Base-by-base conservation (phyloP, 2,329 filamentous ascomycete species). In the Diaporthe vexans region DNA sequence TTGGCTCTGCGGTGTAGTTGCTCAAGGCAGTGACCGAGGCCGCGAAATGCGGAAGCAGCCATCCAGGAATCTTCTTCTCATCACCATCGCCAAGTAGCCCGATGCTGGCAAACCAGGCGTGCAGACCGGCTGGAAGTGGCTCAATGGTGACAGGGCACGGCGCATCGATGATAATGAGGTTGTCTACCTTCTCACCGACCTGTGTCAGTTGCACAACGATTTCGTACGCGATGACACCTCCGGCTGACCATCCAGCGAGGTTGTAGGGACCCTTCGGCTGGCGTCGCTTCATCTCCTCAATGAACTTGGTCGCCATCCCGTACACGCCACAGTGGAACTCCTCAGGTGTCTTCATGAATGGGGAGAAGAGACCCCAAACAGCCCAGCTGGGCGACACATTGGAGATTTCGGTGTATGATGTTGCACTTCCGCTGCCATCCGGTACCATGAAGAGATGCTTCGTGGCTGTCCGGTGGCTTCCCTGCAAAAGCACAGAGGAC, bases 241-340 rank as follows among this genome's bases (percentile, higher is more conserved):
- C 94, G 1, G 92, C 93, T n/a, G 91, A 94, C 93, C 93, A 95
- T 33, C 94, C 94, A 21, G 91, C 89, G 0, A 95, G 83, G 68
- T 88, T 87, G 82, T 94, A 94, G 0, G 92, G 91, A 0, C 93
- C 93, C 29, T 85, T 79, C 4, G 92, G 91, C 82, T 95, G 93
- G 68, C 92, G 91, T 7, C 91, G 89, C 82, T 91, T 92, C 82
- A 95, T 93, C 83, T 94, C 93, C 6, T 87, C 84, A 52, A 94
- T 88, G 82, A 92, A 94, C 80, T 92, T 88, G 77, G 87, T 83
- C 8, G 91, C 89, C 80, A 93, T 90, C 35, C 91, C 90, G 78
- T 91, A 89, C 71, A 94, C 90, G 74, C 91, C 91, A 78, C 91
- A 92, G 37, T 87, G 88, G 83, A 89, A 93, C 78, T 92, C 88